Evolutionary conservation across 2,329 filamentous ascomycete species (phyloP).

Genomic region (Ceratocystis ficicola): DNA sequence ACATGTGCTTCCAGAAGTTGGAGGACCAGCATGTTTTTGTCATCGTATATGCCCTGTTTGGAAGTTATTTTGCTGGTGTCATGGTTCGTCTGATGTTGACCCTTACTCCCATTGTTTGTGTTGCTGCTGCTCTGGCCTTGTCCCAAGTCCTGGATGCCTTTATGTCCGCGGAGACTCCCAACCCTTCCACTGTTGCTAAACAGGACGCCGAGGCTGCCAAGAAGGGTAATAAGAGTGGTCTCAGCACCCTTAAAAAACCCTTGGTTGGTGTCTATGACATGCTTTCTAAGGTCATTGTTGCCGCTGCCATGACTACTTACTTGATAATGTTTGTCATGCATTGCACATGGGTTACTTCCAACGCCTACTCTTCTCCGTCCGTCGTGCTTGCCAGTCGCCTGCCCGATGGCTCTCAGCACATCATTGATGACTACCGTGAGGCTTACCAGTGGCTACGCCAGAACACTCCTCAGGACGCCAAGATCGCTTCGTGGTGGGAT

Average conservation of each 20-base stretch:
- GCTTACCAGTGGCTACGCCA: slow-evolving; percentile 99
- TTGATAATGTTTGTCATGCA: slow-evolving; percentile 89
- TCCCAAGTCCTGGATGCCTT: slow-evolving; percentile 86
- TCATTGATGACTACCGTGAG: slow-evolving; percentile 98
- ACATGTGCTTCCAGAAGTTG: slow-evolving; percentile 91
- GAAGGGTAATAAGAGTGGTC: slow-evolving; percentile 41
- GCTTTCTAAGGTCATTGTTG: slow-evolving; percentile 67
- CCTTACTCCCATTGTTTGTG: slow-evolving; percentile 88
- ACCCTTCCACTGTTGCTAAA: slow-evolving; percentile 32
- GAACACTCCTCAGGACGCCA: slow-evolving; percentile 87
- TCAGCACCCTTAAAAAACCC: slow-evolving; percentile 61
- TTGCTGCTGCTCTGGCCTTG: slow-evolving; percentile 76
- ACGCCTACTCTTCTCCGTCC: slow-evolving; percentile 95
- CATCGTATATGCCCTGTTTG: slow-evolving; percentile 90
- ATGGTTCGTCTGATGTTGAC: slow-evolving; percentile 99
- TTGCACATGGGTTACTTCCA: slow-evolving; percentile 98
- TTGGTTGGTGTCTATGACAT: slow-evolving; percentile 71
- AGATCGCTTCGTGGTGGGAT: slow-evolving; percentile 99
- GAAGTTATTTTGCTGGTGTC: slow-evolving; percentile 96
- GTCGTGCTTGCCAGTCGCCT: slow-evolving; percentile 86
- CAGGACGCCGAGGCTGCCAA: slow-evolving; percentile 47
- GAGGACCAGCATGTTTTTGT: slow-evolving; percentile 96
- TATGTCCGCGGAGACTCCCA: slow-evolving; percentile 53
- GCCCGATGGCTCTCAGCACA: slow-evolving; percentile 91
- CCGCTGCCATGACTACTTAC: slow-evolving; percentile 61